Percentiles rank a stretch among this genome's conserved stretches.
Conservation (phyloP, 2,329 filamentous ascomycete genomes). For the Colletotrichum horii region DNA sequence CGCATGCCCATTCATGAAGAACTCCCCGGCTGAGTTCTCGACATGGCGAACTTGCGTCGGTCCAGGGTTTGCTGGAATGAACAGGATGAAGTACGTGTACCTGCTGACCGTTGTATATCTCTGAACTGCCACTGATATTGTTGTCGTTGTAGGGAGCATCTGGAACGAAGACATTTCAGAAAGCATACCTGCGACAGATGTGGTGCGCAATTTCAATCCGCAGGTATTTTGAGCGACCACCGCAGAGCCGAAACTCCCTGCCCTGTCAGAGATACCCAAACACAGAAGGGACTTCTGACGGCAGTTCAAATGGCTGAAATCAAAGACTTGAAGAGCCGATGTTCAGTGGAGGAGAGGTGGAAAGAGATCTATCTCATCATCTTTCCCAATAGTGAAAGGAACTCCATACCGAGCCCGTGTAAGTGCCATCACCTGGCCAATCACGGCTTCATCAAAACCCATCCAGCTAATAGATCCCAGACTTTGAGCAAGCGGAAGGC, state of each 20-base stretch:
- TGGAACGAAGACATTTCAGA: neutral
- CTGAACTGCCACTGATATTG: no score
- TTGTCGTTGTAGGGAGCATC: neutral
- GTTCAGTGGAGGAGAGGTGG: neutral
- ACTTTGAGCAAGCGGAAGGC: neutral
- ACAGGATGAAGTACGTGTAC: neutral
- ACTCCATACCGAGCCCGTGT: neutral
- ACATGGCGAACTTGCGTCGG: neutral
- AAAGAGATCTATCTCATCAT: neutral
- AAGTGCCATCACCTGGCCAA: neutral
- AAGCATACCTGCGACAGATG: neutral
- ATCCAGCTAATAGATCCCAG: neutral
- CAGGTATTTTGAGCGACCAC: neutral
- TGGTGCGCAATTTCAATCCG: neutral
- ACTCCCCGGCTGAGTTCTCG: neutral
- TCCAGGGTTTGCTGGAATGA: neutral
- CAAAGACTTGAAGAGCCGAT: no score
- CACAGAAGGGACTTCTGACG: neutral
- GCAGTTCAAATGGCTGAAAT: neutral
- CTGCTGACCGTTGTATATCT: no score
- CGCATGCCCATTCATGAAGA: neutral
- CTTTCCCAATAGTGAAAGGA: neutral
- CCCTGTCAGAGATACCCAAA: neutral
- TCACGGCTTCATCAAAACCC: neutral
- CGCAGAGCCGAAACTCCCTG: neutral